Evolutionary conservation across 192 early-diverging fungal species (phyloP).

Genomic region (Rhizophagus clarus): DNA sequence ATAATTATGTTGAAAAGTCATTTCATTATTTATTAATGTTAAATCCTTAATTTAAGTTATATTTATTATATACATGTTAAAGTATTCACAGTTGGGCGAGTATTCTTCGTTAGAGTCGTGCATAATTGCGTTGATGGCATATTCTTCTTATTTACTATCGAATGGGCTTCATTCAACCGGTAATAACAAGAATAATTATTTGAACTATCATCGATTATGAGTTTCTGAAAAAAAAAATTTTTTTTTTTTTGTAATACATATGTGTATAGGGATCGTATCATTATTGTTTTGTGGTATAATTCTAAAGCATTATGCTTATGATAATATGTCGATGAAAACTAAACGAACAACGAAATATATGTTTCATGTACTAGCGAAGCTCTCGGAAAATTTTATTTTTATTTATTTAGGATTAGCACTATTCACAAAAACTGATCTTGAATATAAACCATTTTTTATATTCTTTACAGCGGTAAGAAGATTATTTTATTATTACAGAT

Average conservation of each 20-base stretch:
- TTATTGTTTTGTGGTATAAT: slow-evolving; percentile 91
- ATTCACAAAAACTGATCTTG: slow-evolving; percentile 78
- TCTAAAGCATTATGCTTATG: slow-evolving; percentile 92
- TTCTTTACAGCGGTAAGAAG: slow-evolving; percentile 66
- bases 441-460: slow-evolving; percentile 77
- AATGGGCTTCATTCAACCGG: slow-evolving; percentile 55
- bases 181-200: not conserved
- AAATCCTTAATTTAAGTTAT: slow-evolving; percentile 17
- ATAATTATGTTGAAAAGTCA: not conserved
- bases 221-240: not conserved
- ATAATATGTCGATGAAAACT: slow-evolving; percentile 79
- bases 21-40: not conserved
- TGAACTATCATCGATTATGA: not conserved
- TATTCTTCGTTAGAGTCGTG: slow-evolving; percentile 88
- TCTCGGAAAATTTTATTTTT: slow-evolving; percentile 97
- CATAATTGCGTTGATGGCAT: slow-evolving; percentile 83
- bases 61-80: slow-evolving; percentile 52
- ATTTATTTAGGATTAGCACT: slow-evolving; percentile 94
- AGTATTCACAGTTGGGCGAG: slow-evolving; percentile 81
- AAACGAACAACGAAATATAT: slow-evolving; percentile 86
- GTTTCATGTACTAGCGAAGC: slow-evolving; percentile 89
- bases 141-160: slow-evolving; percentile 90
- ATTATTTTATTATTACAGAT: not conserved
- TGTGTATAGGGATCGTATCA: slow-evolving; percentile 72
- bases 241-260: not conserved